These are phyloP conservation scores for Boletus rubescentipes DNA, from an alignment of 768 basidiomycete genomes.

Conservation along the genomic window DNA sequence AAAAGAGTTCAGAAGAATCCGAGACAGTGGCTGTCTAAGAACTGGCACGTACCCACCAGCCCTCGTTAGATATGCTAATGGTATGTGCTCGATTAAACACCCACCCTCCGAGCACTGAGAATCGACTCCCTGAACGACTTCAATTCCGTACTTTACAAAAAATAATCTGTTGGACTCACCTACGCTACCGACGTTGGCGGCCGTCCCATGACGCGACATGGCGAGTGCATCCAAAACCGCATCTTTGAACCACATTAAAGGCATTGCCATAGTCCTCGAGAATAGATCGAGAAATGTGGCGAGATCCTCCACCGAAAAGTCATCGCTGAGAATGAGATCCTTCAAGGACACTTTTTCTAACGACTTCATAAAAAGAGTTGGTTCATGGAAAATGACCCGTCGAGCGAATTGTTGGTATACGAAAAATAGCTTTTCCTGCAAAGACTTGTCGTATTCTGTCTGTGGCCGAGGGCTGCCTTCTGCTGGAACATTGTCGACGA, in stretches of 20 bases:
- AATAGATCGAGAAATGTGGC: slow-evolving; percentile 10
- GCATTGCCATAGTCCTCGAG: slow-evolving; percentile 3
- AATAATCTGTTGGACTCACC: slow-evolving; percentile 1
- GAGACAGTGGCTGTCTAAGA: no score
- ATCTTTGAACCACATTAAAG: slow-evolving; percentile 30
- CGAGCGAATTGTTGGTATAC: slow-evolving; percentile 26
- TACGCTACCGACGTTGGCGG: slow-evolving; percentile 7
- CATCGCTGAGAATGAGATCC: slow-evolving; percentile 32
- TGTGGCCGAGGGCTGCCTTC: neutral
- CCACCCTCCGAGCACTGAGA: slow-evolving; percentile 33
- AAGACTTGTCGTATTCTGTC: neutral
- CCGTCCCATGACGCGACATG: slow-evolving; percentile 4
- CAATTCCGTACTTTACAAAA: no score
- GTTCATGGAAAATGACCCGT: slow-evolving; percentile 32
- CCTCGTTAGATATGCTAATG: slow-evolving; percentile 26
- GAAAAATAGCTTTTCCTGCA: neutral
- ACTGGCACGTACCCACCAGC: slow-evolving; percentile 32
- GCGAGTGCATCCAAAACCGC: slow-evolving; percentile 25
- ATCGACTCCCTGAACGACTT: slow-evolving; percentile 10
- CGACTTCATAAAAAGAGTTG: slow-evolving; percentile 27
- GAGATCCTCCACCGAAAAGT: slow-evolving; percentile 28
- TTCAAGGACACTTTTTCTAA: slow-evolving; percentile 33
- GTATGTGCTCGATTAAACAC: slow-evolving; percentile 26
- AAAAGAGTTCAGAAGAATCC: no score
- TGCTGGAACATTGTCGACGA: neutral